Conservation (phyloP, 495 filamentous ascomycete species). For the Aspergillus sclerotioniger region DNA sequence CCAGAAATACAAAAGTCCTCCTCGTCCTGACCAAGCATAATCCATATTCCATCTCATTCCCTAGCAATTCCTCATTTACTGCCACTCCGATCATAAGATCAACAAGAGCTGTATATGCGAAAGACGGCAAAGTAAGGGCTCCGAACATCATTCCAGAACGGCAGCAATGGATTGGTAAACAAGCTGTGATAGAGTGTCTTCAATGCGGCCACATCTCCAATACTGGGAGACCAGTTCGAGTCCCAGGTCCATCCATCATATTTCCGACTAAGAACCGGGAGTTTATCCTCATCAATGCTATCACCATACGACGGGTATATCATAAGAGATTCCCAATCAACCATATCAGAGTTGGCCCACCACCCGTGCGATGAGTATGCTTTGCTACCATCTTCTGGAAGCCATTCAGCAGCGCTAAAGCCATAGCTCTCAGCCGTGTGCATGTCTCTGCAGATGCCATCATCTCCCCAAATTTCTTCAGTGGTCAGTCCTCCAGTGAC, state of each 20-base stretch:
- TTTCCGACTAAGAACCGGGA: neutral
- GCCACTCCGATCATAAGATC: no score
- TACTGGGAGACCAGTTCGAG: neutral
- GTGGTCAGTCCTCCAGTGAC: neutral
- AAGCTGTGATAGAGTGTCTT: neutral
- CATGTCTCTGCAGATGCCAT: neutral
- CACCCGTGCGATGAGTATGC: neutral
- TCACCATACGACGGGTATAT: neutral
- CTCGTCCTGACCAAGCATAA: no score
- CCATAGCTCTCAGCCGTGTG: neutral
- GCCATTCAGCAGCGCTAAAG: neutral
- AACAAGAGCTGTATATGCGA: neutral
- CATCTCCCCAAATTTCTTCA: neutral
- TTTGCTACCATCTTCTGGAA: neutral
- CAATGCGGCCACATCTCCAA: neutral
- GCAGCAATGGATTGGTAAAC: neutral
- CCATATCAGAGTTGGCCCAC: neutral
- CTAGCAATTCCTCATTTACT: no score
- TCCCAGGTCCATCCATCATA: neutral
- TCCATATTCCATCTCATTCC: no score
- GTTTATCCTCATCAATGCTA: neutral
- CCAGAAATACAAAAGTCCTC: no score
- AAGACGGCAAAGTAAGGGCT: neutral
- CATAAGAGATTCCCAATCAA: constrained; percentile 13
- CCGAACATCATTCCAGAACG: neutral